These are phyloP conservation scores for Arthrobotrys entomopaga DNA, from an alignment of 2,329 filamentous ascomycete species.

Conservation along the genomic window DNA sequence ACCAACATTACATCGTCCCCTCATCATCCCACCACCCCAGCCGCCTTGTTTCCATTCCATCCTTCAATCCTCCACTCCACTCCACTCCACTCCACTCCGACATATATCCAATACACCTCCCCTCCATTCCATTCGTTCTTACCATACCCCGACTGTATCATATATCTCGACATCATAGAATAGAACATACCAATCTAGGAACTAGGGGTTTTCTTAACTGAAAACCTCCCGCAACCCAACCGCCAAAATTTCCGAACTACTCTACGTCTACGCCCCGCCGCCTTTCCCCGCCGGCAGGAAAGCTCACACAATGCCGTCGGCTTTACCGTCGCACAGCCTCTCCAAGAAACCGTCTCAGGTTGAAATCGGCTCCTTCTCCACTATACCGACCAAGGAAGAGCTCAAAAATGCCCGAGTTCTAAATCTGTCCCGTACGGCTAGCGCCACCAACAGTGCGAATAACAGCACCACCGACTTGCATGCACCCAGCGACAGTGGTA, in stretches of 20 bases:
- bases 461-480: slow-evolving; percentile 36
- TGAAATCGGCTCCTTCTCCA: slow-evolving; percentile 52
- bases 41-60: too few species aligned
- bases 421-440: slow-evolving; percentile 26
- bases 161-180: background rate
- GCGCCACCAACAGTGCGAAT: slow-evolving; percentile 33
- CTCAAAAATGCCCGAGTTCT: slow-evolving; percentile 29
- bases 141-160: background rate
- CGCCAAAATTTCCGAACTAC: slow-evolving; percentile 50
- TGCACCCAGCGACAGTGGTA: slow-evolving; percentile 1
- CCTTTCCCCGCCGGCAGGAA: slow-evolving; percentile 49
- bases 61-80: slow-evolving; percentile 18
- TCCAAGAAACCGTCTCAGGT: slow-evolving; percentile 39
- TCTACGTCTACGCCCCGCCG: slow-evolving; percentile 52
- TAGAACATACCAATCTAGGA: background rate
- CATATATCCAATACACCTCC: slow-evolving; percentile 7
- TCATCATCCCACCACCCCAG: too few species aligned
- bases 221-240: slow-evolving; percentile 13
- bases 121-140: slow-evolving; percentile 13
- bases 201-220: slow-evolving; percentile 30
- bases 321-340: slow-evolving; percentile 25
- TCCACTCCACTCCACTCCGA: slow-evolving; percentile 15
- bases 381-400: slow-evolving; percentile 46
- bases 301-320: slow-evolving; percentile 48
- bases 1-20: slow-evolving; percentile 18